Percentiles rank a stretch among this genome's conserved stretches.
Conservation (phyloP, 2,329 filamentous ascomycete genomes). For the Pyrenophora seminiperda region DNA sequence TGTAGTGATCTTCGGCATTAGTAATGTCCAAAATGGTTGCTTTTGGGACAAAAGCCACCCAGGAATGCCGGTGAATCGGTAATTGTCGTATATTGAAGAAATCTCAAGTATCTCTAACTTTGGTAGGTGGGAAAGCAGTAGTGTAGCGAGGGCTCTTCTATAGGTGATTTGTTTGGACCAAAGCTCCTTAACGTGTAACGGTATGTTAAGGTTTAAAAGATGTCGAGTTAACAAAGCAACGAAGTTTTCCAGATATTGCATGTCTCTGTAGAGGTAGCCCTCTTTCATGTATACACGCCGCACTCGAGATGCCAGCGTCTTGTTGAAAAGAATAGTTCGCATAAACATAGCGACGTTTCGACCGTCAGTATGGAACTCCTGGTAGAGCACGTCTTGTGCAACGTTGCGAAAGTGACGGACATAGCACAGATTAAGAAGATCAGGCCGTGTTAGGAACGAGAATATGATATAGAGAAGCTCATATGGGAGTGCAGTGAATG, state of each 20-base stretch:
- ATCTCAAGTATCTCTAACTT: conserved; percentile 1
- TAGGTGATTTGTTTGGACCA: background rate
- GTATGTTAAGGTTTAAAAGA: background rate
- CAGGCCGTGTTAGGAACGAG: background rate
- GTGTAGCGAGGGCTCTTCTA: conserved; percentile 1
- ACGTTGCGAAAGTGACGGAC: conserved; percentile 2
- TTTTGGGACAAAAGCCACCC: background rate
- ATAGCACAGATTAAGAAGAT: conserved; percentile 3
- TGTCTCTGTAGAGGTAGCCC: background rate
- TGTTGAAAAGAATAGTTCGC: background rate
- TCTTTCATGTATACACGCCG: conserved; percentile 1
- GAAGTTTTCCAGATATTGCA: background rate
- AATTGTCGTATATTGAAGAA: background rate
- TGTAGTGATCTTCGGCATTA: conserved; percentile 1
- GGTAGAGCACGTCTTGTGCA: conserved; percentile 1
- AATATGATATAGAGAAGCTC: conserved; percentile 3
- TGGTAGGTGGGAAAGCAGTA: background rate
- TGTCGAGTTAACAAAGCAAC: background rate
- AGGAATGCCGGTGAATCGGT: background rate
- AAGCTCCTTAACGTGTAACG: conserved; percentile 1
- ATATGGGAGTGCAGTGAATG: conserved; percentile 1
- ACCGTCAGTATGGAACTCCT: conserved; percentile 1
- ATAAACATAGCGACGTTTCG: background rate
- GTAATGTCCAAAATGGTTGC: conserved; percentile 1
- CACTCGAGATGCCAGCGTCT: conserved; percentile 1